Percentiles rank a stretch among this genome's conserved stretches.
Evolutionary conservation across 148 eudicot genomes (phyloP).

Genomic region (Heliosperma pusillum): DNA sequence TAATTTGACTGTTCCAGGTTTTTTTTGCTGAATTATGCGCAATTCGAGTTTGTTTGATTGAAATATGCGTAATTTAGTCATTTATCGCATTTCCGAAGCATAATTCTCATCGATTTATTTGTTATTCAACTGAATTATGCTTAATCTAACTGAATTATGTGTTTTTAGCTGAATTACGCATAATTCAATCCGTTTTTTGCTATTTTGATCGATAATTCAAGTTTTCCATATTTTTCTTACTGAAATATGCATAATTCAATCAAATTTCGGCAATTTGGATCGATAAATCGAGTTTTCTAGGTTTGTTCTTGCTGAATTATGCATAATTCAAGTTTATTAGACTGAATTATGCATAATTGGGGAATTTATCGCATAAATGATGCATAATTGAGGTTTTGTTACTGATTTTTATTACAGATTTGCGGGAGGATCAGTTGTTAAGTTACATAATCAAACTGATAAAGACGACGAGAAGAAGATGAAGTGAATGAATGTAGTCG

Average conservation of each 20-base stretch:
- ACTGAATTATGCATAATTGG: slow-evolving; percentile 10
- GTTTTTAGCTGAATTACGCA: slow-evolving; percentile 13
- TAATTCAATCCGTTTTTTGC: neutral
- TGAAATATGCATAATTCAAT: slow-evolving; percentile 2
- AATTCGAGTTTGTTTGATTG: slow-evolving; percentile 4
- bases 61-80: slow-evolving; percentile 12
- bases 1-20: neutral
- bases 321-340: slow-evolving; percentile 4
- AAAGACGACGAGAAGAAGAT: slow-evolving; percentile 1
- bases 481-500: slow-evolving; percentile 24
- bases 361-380: neutral
- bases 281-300: neutral
- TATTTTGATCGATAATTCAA: slow-evolving; percentile 12
- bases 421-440: neutral
- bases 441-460: neutral
- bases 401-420: neutral
- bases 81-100: neutral
- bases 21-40: slow-evolving; percentile 2
- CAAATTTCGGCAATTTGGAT: slow-evolving; percentile 4
- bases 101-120: neutral
- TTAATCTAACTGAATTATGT: slow-evolving; percentile 8
- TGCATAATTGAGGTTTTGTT: slow-evolving; percentile 19
- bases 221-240: neutral
- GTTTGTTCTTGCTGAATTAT: neutral
- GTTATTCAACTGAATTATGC: slow-evolving; percentile 36